Base-by-base conservation (phyloP, 1,139 yeast species). In the Sugiyamaella novakii region DNA sequence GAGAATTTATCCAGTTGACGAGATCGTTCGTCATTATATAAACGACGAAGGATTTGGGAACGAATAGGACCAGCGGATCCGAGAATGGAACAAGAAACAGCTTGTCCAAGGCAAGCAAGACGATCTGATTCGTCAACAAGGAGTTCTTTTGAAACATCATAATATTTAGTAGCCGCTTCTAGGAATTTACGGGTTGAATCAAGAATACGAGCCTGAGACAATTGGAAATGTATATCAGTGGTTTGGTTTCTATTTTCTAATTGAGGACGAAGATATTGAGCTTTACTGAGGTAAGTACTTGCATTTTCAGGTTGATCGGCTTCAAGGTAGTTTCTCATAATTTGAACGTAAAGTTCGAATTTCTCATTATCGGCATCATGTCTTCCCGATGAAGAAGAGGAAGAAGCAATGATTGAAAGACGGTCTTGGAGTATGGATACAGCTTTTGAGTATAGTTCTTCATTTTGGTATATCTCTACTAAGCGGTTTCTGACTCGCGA, bases 61-160 rank as follows among this genome's bases (percentile, higher is more conserved):
- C 71, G 53, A 17, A 59, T 50, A 0, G 70, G 72, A 0, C 72
- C 71, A 1, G 72, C 71, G 1, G 71, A 70, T 7, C 69, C 62
- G 44, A 68, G 55, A 5, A 68, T 56, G 1, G 62, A 62, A 43
- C 70, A 65, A 2, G 61, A 56, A 5, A 65, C 59, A 1, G 71
- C 70, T 11, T 63, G 64, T n/a, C 55, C 53, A n/a, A 68, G 56
- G 49, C 69, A 65, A 3, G 52, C 55, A 24, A 58, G 30, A 2
- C 66, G 53, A 41, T 67, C 70, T 0, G 57, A 62, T 4, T 58
- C 65, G n/a, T 58, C 68, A 14, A 59, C 59, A 6, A 54, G 51
- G 3, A 57, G 39, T 33, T 58, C 62, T 33, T 58, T 55, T 1
- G 69, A 63, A 6, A 68, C 61, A 36, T 65, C 66, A 45, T 61